These are phyloP conservation scores for Vitis hybrid DNA, from an alignment of 177 flowering plant genomes.

Conservation along the genomic window DNA sequence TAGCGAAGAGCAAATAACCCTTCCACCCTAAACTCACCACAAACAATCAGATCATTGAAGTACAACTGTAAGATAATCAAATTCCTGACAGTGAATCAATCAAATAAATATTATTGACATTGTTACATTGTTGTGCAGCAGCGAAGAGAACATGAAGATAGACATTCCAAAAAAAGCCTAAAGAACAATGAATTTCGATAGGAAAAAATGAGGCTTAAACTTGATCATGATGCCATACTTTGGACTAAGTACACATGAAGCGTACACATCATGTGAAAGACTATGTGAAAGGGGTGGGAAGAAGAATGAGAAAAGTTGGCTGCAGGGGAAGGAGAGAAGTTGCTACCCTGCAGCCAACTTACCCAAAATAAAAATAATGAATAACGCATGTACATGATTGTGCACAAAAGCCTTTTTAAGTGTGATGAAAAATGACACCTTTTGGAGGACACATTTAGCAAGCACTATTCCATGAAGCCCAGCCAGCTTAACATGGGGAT, in stretches of 20 bases:
- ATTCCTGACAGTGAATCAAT: not conserved
- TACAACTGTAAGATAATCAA: not conserved
- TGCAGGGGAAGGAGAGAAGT: too few species aligned
- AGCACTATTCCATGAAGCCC: too few species aligned
- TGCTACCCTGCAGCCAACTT: too few species aligned
- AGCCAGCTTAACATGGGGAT: too few species aligned
- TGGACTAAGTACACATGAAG: not conserved
- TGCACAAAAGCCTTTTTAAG: too few species aligned
- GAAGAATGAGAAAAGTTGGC: too few species aligned
- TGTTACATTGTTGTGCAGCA: not conserved
- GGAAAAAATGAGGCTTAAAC: not conserved
- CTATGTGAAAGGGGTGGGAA: not conserved
- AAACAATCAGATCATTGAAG: not conserved
- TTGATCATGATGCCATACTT: not conserved
- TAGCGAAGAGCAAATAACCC: constrained; percentile 63
- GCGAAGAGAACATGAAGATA: not conserved
- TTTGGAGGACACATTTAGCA: too few species aligned
- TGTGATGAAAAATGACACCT: too few species aligned
- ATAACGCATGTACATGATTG: too few species aligned
- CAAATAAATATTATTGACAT: not conserved
- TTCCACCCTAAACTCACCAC: constrained; percentile 61
- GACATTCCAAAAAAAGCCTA: not conserved
- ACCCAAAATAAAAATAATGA: too few species aligned
- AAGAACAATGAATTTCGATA: not conserved
- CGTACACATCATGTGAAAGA: not conserved